Conservation (phyloP, 345 rosid genomes). For the Rubroshorea leprosula region DNA sequence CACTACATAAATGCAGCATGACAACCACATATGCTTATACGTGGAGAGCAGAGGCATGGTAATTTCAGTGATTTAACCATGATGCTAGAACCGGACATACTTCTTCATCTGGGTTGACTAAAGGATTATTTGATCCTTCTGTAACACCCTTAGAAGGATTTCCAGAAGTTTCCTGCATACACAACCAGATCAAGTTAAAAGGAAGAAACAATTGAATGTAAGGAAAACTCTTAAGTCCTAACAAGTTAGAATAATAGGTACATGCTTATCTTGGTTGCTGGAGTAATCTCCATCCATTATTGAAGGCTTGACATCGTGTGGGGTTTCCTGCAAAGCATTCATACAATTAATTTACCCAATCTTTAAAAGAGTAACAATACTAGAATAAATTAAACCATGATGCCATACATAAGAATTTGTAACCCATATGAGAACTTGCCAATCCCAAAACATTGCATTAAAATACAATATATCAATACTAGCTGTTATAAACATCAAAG, state of each 20-base stretch:
- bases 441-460: background rate
- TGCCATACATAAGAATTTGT: background rate
- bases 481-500: background rate
- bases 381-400: background rate
- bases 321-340: conserved; percentile 40
- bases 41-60: background rate
- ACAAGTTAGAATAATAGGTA: conserved; percentile 21
- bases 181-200: conserved; percentile 19
- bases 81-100: conserved; percentile 22
- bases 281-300: conserved; percentile 40
- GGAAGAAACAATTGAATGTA: conserved; percentile 2
- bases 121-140: conserved; percentile 24
- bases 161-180: conserved; percentile 40
- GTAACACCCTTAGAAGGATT: conserved; percentile 30
- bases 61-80: background rate
- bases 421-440: background rate
- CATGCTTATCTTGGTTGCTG: conserved; percentile 35
- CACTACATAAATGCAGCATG: background rate
- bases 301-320: conserved; percentile 44
- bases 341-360: conserved; percentile 7
- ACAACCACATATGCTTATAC: background rate
- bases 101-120: conserved; percentile 37
- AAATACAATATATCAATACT: too few species aligned
- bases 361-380: background rate
- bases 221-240: conserved; percentile 2